Percentiles rank a stretch among this genome's conserved stretches.
Conservation (phyloP, 352 stramenopile species). For the Plasmopara muralis region DNA sequence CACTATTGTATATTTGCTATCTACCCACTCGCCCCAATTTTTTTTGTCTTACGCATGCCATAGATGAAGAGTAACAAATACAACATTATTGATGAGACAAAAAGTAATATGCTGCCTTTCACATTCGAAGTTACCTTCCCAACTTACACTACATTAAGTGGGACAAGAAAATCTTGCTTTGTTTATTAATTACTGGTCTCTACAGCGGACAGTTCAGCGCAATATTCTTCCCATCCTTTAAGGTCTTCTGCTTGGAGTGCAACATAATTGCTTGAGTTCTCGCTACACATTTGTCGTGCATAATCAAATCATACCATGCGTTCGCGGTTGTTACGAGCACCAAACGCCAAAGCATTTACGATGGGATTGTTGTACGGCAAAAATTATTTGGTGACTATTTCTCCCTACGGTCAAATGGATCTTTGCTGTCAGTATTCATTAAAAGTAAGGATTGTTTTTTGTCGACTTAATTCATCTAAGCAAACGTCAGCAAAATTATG, state of each 20-base stretch:
- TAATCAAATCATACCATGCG: not conserved
- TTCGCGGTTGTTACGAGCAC: not conserved
- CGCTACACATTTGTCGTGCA: conserved; percentile 7
- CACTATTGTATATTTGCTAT: not conserved
- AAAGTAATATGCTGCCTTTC: not conserved
- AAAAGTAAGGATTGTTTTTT: not conserved
- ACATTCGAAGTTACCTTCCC: not conserved
- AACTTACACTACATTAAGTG: too few species aligned
- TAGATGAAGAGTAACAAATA: not conserved
- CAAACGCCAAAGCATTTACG: conserved; percentile 1
- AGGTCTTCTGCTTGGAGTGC: conserved; percentile 4
- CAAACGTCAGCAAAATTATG: not conserved
- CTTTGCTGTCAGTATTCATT: not conserved
- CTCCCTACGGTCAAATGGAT: not conserved
- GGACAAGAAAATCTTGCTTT: not conserved
- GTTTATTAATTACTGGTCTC: not conserved
- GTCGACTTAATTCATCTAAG: not conserved
- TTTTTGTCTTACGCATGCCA: not conserved
- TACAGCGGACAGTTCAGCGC: not conserved
- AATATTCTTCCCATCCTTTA: conserved; percentile 3
- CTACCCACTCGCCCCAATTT: not conserved
- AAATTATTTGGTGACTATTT: not conserved
- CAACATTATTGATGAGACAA: not conserved
- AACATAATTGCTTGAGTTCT: conserved; percentile 5
- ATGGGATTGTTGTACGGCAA: conserved; percentile 4